A percentile compares a stretch with the other conserved stretches of the same genome.
These are phyloP conservation scores for Oryza officinalis DNA, from an alignment of 176 grass and related monocot species.

Conservation along the genomic window DNA sequence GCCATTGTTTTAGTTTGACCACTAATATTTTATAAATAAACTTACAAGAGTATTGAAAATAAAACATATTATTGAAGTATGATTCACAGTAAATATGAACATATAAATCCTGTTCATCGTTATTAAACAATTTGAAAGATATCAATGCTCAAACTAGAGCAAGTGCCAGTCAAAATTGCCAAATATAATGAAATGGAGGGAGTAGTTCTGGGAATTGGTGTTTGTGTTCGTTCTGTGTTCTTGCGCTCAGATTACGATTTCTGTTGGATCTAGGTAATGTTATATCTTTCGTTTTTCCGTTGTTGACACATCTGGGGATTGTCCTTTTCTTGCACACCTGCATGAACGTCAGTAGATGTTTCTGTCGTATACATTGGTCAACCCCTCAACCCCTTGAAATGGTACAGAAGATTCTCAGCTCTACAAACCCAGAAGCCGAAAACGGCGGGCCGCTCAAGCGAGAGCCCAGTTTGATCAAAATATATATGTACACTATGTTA, in stretches of 20 bases:
- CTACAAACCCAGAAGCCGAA: constrained; percentile 1
- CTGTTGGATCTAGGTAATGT: not conserved
- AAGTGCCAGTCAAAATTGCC: too few species aligned
- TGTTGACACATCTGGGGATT: not conserved
- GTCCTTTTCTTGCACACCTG: not conserved
- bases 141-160: too few species aligned
- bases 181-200: too few species aligned
- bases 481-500: constrained; percentile 44
- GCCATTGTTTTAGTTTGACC: too few species aligned
- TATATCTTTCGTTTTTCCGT: not conserved
- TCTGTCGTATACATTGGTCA: constrained; percentile 33
- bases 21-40: too few species aligned
- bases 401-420: constrained; percentile 1
- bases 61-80: too few species aligned
- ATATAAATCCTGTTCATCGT: too few species aligned
- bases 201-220: not conserved
- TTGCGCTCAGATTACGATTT: not conserved
- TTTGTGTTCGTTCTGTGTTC: not conserved
- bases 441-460: constrained; percentile 9
- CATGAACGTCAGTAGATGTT: not conserved
- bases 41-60: too few species aligned
- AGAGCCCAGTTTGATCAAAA: constrained; percentile 28
- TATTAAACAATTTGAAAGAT: too few species aligned
- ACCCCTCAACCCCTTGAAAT: constrained; percentile 14
- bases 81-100: too few species aligned